A percentile compares a stretch with the other conserved stretches of the same genome.
Evolutionary conservation across 179 eudicot species (phyloP).

Genomic region (Spinacia oleracea): DNA sequence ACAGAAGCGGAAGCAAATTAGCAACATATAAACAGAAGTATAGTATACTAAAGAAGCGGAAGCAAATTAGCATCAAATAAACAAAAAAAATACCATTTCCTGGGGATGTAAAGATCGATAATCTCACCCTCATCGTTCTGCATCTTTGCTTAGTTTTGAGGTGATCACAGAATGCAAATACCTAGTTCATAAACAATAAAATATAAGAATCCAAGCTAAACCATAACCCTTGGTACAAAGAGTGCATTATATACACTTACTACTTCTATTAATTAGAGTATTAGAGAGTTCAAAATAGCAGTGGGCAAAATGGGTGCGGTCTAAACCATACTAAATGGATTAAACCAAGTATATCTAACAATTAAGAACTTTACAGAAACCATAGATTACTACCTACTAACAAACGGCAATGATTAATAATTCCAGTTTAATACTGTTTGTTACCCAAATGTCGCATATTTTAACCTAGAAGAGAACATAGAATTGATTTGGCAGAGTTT

Average conservation of each 20-base stretch:
- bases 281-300: too few species aligned
- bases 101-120: slow-evolving; percentile 73
- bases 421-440: not conserved
- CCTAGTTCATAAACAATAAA: not conserved
- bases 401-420: not conserved
- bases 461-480: not conserved
- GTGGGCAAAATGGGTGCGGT: too few species aligned
- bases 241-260: too few species aligned
- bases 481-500: not conserved
- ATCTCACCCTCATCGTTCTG: slow-evolving; percentile 72
- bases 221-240: not conserved
- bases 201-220: too few species aligned
- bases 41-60: not conserved
- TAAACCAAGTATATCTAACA: not conserved
- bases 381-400: too few species aligned
- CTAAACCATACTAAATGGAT: too few species aligned
- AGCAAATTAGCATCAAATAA: not conserved
- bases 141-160: slow-evolving; percentile 43
- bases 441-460: too few species aligned
- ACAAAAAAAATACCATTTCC: slow-evolving; percentile 59
- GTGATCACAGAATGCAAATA: slow-evolving; percentile 19
- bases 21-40: too few species aligned
- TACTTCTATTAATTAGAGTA: too few species aligned
- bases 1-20: too few species aligned
- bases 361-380: too few species aligned